Percentiles rank a stretch among this genome's conserved stretches.
phyloP scores from a whole-genome alignment of 2,329 filamentous ascomycete species.

The Beauveria bassiana region DNA sequence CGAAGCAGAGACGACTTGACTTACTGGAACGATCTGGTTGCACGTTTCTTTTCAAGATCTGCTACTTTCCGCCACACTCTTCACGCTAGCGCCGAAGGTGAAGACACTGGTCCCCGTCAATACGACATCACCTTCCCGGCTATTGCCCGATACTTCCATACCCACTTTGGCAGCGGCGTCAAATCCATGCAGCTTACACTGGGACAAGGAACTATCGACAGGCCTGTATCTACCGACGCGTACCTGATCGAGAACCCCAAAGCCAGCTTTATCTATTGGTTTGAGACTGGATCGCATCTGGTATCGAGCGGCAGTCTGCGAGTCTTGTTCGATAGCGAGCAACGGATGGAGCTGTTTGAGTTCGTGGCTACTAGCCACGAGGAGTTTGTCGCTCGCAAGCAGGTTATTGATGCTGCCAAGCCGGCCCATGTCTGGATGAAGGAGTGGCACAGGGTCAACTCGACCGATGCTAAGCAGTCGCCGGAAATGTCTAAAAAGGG shows the following conservation, averaged over 20 bases:
- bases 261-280: slow-evolving; percentile 83
- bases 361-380: slow-evolving; percentile 70
- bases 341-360: slow-evolving; percentile 79
- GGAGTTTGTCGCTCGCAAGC: slow-evolving; percentile 71
- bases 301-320: slow-evolving; percentile 70
- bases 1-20: slow-evolving; percentile 60
- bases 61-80: slow-evolving; percentile 73
- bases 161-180: slow-evolving; percentile 81
- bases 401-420: slow-evolving; percentile 53
- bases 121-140: slow-evolving; percentile 81
- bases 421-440: slow-evolving; percentile 58
- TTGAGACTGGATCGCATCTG: slow-evolving; percentile 72
- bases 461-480: slow-evolving; percentile 48
- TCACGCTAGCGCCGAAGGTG: slow-evolving; percentile 42
- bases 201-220: slow-evolving; percentile 55
- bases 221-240: slow-evolving; percentile 51
- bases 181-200: slow-evolving; percentile 79
- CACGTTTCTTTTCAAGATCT: slow-evolving; percentile 68
- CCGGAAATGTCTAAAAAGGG: slow-evolving; percentile 62
- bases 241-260: slow-evolving; percentile 69
- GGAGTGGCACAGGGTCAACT: slow-evolving; percentile 55
- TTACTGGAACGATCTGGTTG: slow-evolving; percentile 76
- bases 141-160: slow-evolving; percentile 81
- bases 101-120: slow-evolving; percentile 60
- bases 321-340: slow-evolving; percentile 69